Evolutionary conservation across 768 basidiomycete genomes (phyloP), one percentile per base, ranked within the genome.

Genomic region (Russula virescens): DNA sequence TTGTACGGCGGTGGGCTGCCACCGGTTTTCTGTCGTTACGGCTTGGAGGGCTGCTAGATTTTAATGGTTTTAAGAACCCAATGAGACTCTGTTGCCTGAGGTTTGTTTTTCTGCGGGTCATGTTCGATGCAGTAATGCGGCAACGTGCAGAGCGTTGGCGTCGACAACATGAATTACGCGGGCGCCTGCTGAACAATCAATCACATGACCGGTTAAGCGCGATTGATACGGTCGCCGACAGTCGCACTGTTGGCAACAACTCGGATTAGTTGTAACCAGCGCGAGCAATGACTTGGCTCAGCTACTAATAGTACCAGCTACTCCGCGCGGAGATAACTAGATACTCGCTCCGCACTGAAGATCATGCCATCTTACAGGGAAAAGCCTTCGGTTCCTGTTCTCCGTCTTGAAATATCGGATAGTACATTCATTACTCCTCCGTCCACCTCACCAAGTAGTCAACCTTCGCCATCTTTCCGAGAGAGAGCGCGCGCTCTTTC

Each of bases 401-500:
- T 65, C 57, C 63, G 65, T 49, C 58, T 66, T 28, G 58, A 64
- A 43, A 64, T 64, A 45, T 59, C 65, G 11, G 63, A 55, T n/a
- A 31, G 31, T 31, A 21, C 57, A 28, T 43, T 38, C 19, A 34
- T 35, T 31, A 50, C 58, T 26, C 58, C 51, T 4, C 13, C 26
- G 7, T 28, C 56, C 14, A 31, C 40, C 21, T 45, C 65, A n/a
- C 60, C 55, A 48, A 14, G 35, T 46, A 43, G 53, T 43, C 48
- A 43, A 6, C 40, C 16, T 13, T 58, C 62, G 10, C 35, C 65
- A 5, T 55, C 65, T 26, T 52, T 69, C 31, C 57, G 66, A 13
- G 59, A 60, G 23, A 67, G 71, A 34, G 72, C 69, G 23, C 68
- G 70, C 25, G 66, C 68, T 43, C 55, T 69, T 25, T 73, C 72